A percentile compares a stretch with the other conserved stretches of the same genome.
Evolutionary conservation across 177 flowering plant species (phyloP).

Genomic region (Vitis hybrid): DNA sequence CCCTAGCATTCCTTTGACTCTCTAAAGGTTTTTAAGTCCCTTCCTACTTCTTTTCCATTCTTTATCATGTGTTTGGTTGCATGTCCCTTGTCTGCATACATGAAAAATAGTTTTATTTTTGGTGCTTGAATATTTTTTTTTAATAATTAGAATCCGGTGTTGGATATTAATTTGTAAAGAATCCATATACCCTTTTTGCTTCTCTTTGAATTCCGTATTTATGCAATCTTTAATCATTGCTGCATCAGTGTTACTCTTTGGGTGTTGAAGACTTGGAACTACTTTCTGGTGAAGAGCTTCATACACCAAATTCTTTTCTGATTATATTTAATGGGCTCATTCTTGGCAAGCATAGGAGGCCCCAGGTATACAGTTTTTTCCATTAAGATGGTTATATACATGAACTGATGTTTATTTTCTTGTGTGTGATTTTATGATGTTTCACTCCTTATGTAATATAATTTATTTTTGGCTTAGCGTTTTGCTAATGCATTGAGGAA

Average conservation of each 20-base stretch:
- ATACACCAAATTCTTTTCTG: conserved; percentile 69
- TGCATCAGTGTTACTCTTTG: conserved; percentile 60
- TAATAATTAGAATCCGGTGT: neutral
- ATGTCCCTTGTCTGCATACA: too few relatives aligned
- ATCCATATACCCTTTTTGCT: neutral
- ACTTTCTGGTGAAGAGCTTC: conserved; percentile 90
- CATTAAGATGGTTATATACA: neutral
- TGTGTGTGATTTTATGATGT: neutral
- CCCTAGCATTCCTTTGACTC: too few relatives aligned
- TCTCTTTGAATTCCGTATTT: neutral
- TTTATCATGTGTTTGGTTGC: too few relatives aligned
- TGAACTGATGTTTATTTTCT: neutral
- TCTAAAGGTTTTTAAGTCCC: too few relatives aligned
- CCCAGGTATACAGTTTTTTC: conserved; percentile 50
- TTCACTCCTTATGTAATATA: neutral
- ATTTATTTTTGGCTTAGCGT: conserved; percentile 30
- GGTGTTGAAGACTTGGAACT: conserved; percentile 84
- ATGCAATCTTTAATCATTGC: neutral
- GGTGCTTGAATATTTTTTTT: too few relatives aligned
- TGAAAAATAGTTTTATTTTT: too few relatives aligned
- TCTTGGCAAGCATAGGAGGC: conserved; percentile 86
- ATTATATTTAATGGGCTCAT: conserved; percentile 88
- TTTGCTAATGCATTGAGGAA: conserved; percentile 78
- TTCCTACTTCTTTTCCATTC: too few relatives aligned
- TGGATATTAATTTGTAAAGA: neutral